These are phyloP conservation scores for Sonneratia caseolaris DNA, from an alignment of 345 rosid species.

Conservation along the genomic window DNA sequence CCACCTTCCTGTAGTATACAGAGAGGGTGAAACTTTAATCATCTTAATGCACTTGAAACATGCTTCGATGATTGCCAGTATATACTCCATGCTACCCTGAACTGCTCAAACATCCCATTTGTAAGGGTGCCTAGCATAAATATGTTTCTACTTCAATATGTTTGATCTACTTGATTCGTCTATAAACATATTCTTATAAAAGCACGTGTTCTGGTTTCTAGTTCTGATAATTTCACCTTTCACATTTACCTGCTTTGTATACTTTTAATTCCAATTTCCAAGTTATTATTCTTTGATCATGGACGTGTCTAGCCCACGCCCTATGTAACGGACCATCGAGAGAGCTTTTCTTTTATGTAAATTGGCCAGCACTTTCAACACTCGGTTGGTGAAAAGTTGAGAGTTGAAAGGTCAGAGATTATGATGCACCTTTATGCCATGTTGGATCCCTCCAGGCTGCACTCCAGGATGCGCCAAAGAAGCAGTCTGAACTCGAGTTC, in stretches of 20 bases:
- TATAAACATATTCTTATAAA: too few species aligned
- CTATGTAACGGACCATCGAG: too few species aligned
- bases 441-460: conserved; percentile 2
- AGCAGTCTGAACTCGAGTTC: conserved; percentile 57
- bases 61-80: too few species aligned
- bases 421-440: not conserved
- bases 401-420: not conserved
- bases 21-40: not conserved
- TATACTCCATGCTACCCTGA: too few species aligned
- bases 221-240: too few species aligned
- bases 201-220: too few species aligned
- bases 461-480: conserved; percentile 34
- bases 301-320: too few species aligned
- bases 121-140: not conserved
- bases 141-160: not conserved
- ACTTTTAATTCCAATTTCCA: too few species aligned
- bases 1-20: not conserved
- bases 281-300: too few species aligned
- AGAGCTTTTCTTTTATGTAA: too few species aligned
- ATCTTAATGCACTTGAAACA: not conserved
- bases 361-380: not conserved
- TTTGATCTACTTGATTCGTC: not conserved
- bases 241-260: too few species aligned
- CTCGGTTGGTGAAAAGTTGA: not conserved
- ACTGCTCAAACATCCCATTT: not conserved